A percentile compares a stretch with the other conserved stretches of the same genome.
Evolutionary conservation across 108 stramenopile species (phyloP).

Genomic region (Nitzschia sp.): DNA sequence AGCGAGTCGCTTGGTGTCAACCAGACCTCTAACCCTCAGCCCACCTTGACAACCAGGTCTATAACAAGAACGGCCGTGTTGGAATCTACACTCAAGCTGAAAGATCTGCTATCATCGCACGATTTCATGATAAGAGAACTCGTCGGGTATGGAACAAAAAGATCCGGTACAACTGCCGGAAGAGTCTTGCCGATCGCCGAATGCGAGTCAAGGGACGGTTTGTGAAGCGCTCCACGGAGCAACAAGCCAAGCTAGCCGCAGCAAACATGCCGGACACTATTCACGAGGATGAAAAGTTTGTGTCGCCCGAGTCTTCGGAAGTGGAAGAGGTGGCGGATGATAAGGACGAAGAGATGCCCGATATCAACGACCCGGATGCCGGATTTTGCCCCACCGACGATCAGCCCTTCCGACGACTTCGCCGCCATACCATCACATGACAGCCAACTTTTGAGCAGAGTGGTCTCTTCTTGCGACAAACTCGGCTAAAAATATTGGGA

Average conservation of each 20-base stretch:
- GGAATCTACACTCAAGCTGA: constrained; percentile 96
- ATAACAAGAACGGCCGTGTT: constrained; percentile 95
- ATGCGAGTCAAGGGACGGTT: constrained; percentile 97
- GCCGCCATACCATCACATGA: constrained; percentile 86
- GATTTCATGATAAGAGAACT: constrained; percentile 87
- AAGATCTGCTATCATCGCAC: constrained; percentile 89
- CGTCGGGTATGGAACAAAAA: constrained; percentile 97
- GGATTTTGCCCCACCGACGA: constrained; percentile 82
- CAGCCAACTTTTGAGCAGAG: neutral
- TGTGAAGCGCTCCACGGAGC: constrained; percentile 84
- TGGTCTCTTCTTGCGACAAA: neutral
- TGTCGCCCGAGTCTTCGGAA: constrained; percentile 14
- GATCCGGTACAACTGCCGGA: constrained; percentile 97
- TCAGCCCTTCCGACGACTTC: constrained; percentile 79
- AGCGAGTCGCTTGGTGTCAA: neutral
- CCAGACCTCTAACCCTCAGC: neutral
- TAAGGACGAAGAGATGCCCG: constrained; percentile 75
- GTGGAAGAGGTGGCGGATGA: constrained; percentile 22
- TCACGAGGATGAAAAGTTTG: constrained; percentile 30
- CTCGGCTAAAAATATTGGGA: neutral
- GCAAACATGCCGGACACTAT: neutral
- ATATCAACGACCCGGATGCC: constrained; percentile 80
- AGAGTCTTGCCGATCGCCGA: constrained; percentile 94
- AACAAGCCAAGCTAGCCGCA: constrained; percentile 27
- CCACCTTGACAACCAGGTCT: no score